Percentiles rank a stretch among this genome's conserved stretches.
Conservation (phyloP, 2,329 filamentous ascomycete genomes). For the Monosporascus sp. region DNA sequence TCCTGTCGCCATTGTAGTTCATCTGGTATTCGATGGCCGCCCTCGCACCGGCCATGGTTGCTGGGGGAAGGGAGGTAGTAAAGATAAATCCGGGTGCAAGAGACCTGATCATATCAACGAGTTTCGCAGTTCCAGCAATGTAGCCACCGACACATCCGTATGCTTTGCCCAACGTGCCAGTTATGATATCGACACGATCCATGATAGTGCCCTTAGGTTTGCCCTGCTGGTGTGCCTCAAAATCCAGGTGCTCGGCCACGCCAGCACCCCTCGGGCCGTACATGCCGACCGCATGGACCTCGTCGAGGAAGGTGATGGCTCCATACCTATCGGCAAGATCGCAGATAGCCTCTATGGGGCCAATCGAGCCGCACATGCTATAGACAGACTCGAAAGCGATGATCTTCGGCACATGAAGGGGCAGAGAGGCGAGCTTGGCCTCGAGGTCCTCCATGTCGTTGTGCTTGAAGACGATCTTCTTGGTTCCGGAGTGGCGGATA, state of each 20-base stretch:
- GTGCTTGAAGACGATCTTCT: slow-evolving; percentile 98
- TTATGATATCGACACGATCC: slow-evolving; percentile 97
- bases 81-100: slow-evolving; percentile 98
- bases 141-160: slow-evolving; percentile 98
- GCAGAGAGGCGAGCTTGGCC: slow-evolving; percentile 82
- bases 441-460: slow-evolving; percentile 94
- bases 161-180: slow-evolving; percentile 92
- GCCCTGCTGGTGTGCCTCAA: slow-evolving; percentile 74
- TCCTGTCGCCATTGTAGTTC: slow-evolving; percentile 75
- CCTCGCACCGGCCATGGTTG: slow-evolving; percentile 92
- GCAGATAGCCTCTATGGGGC: slow-evolving; percentile 92
- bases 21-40: slow-evolving; percentile 93
- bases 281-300: slow-evolving; percentile 99
- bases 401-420: slow-evolving; percentile 84
- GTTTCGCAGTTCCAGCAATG: slow-evolving; percentile 80
- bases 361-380: slow-evolving; percentile 98
- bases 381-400: slow-evolving; percentile 99
- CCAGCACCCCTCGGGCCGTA: slow-evolving; percentile 94
- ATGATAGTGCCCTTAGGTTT: slow-evolving; percentile 76
- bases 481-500: slow-evolving; percentile 93
- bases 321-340: slow-evolving; percentile 97
- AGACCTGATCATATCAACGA: slow-evolving; percentile 91
- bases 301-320: slow-evolving; percentile 93
- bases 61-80: slow-evolving; percentile 91
- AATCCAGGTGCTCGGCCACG: slow-evolving; percentile 96